Base-by-base conservation (phyloP, 2,329 filamentous ascomycete genomes). In the Aspergillus novoparasiticus region DNA sequence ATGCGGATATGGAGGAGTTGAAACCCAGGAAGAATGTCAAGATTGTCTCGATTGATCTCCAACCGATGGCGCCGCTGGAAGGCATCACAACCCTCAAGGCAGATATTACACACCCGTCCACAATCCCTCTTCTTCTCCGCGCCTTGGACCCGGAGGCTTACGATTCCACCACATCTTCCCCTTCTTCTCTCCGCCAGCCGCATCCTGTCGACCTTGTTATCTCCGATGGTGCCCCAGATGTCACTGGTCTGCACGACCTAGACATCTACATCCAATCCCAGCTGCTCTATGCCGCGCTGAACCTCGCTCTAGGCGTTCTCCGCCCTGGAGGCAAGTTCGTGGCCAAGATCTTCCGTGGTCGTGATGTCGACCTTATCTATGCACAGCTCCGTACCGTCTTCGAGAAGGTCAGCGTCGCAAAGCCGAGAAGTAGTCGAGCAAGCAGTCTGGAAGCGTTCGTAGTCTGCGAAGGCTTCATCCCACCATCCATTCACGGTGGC, bases 221-320 rank as follows among this genome's bases (percentile, higher is more conserved):
- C 66, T 97, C 93, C 62, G 95, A 99, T 72, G 95, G 95, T 59
- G 95, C 95, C 0, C 95, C 95, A 0, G 95, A 99, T 73, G 95
- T 99, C 14, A 99, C 95, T 0, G 95, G 95, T 23, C 85, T 99
- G 1, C 95, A 99, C 77, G 95, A 99, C 76, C 87, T 99, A 41
- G 95, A 99, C 79, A 98, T 98, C 70, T 99, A 99, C 79, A 92
- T 99, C 21, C 95, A 99, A 80, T 94, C 92, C 10, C 95, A 98
- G 79, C 86, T 99, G 10, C 89, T 99, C 57, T 97, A 96, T 78
- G 93, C 94, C 0, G 95, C 95, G 0, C 86, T 99, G 23, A 97
- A 97, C 76, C 87, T 99, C 3, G 93, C 95, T 0, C 87, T 97
- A 14, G 96, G 94, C 75, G 93, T 99, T 14, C 86, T 99, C 26